Evolutionary conservation across 441 rosid species (phyloP).

Genomic region (Gossypium davidsonii): DNA sequence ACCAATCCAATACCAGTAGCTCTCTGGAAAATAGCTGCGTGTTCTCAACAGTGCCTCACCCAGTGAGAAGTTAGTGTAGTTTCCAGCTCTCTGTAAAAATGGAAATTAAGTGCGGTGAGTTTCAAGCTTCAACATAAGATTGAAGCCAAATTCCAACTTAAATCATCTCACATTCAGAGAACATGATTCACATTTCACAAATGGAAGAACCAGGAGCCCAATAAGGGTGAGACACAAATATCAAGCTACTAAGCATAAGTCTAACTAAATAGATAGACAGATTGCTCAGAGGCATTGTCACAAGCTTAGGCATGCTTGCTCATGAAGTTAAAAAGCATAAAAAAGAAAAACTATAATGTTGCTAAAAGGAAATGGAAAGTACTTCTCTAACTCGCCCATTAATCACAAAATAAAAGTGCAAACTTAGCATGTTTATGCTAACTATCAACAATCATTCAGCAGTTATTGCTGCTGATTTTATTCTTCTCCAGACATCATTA

Average conservation of each 20-base stretch:
- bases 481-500: constrained; percentile 6
- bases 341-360: neutral
- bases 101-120: constrained; percentile 9
- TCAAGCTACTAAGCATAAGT: neutral
- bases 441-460: neutral
- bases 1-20: constrained; percentile 98
- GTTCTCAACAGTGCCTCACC: constrained; percentile 66
- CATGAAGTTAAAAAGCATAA: neutral
- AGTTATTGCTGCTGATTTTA: neutral
- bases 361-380: neutral
- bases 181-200: neutral
- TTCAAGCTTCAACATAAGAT: constrained; percentile 7
- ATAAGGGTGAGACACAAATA: neutral
- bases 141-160: neutral
- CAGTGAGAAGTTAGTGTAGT: constrained; percentile 35
- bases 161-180: neutral
- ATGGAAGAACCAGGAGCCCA: neutral
- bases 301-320: constrained; percentile 11
- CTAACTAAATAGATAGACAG: neutral
- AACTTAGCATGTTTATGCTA: neutral
- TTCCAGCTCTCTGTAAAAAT: constrained; percentile 50
- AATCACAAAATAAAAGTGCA: neutral
- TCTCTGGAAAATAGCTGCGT: constrained; percentile 69
- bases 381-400: neutral
- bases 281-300: neutral